These are phyloP conservation scores for Penicillium sp. DNA, from an alignment of 2,329 filamentous ascomycete genomes.

Conservation along the genomic window DNA sequence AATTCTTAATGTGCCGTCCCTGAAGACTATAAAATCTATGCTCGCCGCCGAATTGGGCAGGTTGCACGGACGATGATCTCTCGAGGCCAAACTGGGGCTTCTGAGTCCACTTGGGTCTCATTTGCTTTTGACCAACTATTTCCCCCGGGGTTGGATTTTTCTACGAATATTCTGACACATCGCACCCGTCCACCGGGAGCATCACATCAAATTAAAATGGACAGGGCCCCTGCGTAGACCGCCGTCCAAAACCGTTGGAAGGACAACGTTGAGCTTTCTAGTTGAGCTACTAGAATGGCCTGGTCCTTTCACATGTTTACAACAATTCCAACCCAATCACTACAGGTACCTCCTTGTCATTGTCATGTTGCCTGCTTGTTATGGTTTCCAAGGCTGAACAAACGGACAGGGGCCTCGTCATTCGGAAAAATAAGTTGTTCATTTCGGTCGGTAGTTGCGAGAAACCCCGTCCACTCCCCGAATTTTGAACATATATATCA, in stretches of 20 bases:
- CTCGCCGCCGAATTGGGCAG: conserved; percentile 15
- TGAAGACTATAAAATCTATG: conserved; percentile 15
- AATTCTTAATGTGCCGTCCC: background rate
- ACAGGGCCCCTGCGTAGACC: background rate
- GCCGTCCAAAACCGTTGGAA: background rate
- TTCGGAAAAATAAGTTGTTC: background rate
- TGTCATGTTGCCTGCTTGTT: background rate
- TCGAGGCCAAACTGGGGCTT: background rate
- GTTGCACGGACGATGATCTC: conserved; percentile 11
- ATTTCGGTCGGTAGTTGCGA: background rate
- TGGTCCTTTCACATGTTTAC: conserved; percentile 2
- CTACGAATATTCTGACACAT: background rate
- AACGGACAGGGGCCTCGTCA: conserved; percentile 4
- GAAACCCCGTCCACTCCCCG: background rate
- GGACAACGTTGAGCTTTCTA: background rate
- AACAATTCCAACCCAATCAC: background rate
- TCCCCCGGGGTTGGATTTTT: background rate
- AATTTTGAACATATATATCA: background rate
- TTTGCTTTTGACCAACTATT: background rate
- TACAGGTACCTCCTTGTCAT: background rate
- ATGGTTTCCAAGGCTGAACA: conserved; percentile 9
- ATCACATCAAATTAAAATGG: background rate
- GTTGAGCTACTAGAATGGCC: background rate
- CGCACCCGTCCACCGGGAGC: background rate
- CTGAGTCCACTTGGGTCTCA: background rate